Evolutionary conservation across 192 early-diverging fungal genomes (phyloP), one percentile per base, ranked within the genome.

Genomic region (Entrophospora sp.): DNA sequence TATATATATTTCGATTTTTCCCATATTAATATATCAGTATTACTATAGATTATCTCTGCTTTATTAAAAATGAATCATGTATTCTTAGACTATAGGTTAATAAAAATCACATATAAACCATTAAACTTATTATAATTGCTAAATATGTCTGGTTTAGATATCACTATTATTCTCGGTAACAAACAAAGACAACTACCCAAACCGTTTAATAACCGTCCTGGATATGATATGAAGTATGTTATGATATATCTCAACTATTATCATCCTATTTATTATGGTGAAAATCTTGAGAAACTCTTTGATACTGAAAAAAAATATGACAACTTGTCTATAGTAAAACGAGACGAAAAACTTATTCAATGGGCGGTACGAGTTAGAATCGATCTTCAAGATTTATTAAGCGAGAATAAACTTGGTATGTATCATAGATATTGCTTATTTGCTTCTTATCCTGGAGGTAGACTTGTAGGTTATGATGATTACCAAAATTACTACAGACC

Each of bases 401-500:
- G 0, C 3, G 24, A 9, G n/a, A 27, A 20, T 24, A 52, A 52
- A 52, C 22, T 52, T 52, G 22, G 49, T 52, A 20, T 52, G 10
- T 52, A 52, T 52, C 49, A 52, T 52, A n/a, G 24, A 25, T 20
- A 24, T 24, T 52, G 49, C 22, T 25, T 52, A 52, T 52, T 22
- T 27, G 49, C 49, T 12, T 52, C 49, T 2, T 52, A n/a, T 25
- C 20, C 20, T 52, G 25, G 25, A 22, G 49, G 49, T 22, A 52
- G 22, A 52, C 22, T 52, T 25, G 49, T 1, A 1, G 25, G 22
- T 52, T 52, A 24, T 27, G n/a, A n/a, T n/a, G n/a, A n/a, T n/a
- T n/a, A n/a, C n/a, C n/a, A n/a, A n/a, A 52, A 52, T 52, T 25
- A 52, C 25, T 52, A 52, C 22, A 52, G 49, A 52, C 49, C 49